Percentiles rank a stretch among this genome's conserved stretches.
Evolutionary conservation across 371 early-diverging fungal species (phyloP).

Genomic region (Lichtheimia ramosa): DNA sequence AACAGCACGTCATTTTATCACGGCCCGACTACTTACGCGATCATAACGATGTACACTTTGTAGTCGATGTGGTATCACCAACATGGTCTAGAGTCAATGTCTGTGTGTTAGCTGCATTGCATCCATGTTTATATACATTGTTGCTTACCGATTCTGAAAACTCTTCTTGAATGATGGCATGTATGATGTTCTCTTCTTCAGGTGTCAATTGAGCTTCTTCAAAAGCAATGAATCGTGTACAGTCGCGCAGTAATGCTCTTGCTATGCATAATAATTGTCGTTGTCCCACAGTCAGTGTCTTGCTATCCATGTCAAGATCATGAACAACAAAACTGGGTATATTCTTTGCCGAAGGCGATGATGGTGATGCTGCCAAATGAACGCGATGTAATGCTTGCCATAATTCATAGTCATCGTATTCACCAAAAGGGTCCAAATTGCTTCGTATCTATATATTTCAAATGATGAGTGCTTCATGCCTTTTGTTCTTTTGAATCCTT

Average conservation of each 20-base stretch:
- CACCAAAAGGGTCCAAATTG: slow-evolving; percentile 83
- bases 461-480: not conserved
- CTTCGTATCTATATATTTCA: slow-evolving; percentile 48
- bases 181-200: slow-evolving; percentile 77
- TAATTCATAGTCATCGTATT: slow-evolving; percentile 74
- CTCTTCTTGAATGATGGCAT: slow-evolving; percentile 77
- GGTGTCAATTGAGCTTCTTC: slow-evolving; percentile 74
- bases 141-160: slow-evolving; percentile 62
- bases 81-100: slow-evolving; percentile 58
- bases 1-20: not conserved
- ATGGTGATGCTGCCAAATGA: slow-evolving; percentile 45
- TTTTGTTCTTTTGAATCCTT: not conserved
- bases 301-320: slow-evolving; percentile 65
- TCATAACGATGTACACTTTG: slow-evolving; percentile 67
- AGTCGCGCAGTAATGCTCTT: slow-evolving; percentile 73
- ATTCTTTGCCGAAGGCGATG: slow-evolving; percentile 24
- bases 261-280: slow-evolving; percentile 82
- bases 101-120: not conserved
- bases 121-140: not conserved
- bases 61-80: slow-evolving; percentile 84
- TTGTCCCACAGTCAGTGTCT: slow-evolving; percentile 78
- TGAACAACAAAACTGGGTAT: slow-evolving; percentile 31
- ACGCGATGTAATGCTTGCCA: slow-evolving; percentile 81
- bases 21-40: slow-evolving; percentile 19
- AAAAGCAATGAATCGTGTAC: slow-evolving; percentile 68